Evolutionary conservation across 495 filamentous ascomycete species (phyloP), one percentile per base, ranked within the genome.

Genomic region (Ascobolus immersus): DNA sequence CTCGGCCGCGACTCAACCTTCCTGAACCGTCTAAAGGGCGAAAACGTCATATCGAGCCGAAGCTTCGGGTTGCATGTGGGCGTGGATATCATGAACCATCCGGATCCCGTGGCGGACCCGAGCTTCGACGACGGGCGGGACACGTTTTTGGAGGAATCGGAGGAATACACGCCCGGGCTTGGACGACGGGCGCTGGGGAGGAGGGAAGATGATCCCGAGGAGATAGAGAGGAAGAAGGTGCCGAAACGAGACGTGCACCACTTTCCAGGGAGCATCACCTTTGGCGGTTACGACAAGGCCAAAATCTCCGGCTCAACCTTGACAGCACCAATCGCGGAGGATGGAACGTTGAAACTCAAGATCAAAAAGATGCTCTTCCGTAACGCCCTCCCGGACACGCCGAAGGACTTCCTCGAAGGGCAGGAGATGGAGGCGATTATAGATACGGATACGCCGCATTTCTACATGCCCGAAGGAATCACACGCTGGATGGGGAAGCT

Each of bases 391-490:
- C 9, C 15, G 10, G 11, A 31, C 17, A 31, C 12, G 12, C 28
- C 28, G 32, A 22, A 42, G 28, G 43, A 45, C 34, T 6, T 46
- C 19, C 6, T 46, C 21, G 41, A 45, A 17, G n/a, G n/a, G n/a
- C 19, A 8, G 17, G 41, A 38, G 4, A 36, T 36, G 28, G 24
- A 24, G 23, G 43, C 46, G 22, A 20, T 46, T 19, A 45, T 46
- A 25, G 44, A 46, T 33, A 37, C 44, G 7, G 40, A 42, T 17
- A 46, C 44, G 17, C 44, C 44, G 17, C 36, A 46, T 32, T 42
- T 46, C 43, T 46, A 45, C 35, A 23, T 46, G 9, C 44, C 44
- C 4, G 38, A 45, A 25, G 24, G 26, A 8, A 30, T 34, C 3
- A 37, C 44, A 4, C 24, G 33, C n/a, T 19, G 26, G 17, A 21